These are phyloP conservation scores for Sporothrix pseudoabietina DNA, from an alignment of 2,329 filamentous ascomycete genomes.

Conservation along the genomic window DNA sequence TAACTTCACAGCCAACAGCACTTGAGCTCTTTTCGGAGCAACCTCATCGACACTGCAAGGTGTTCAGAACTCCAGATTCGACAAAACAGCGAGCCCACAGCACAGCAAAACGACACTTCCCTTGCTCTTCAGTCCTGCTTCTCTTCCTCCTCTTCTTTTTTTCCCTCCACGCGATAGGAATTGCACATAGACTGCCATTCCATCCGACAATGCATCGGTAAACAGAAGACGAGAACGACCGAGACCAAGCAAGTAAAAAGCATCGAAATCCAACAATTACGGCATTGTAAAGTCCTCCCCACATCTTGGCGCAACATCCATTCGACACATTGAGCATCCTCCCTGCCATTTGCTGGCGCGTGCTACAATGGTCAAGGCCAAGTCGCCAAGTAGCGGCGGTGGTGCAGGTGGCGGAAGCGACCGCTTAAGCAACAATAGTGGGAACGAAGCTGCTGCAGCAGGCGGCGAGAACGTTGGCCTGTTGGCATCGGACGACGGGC, in stretches of 20 bases:
- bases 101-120: background rate
- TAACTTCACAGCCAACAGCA: background rate
- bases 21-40: conserved; percentile 18
- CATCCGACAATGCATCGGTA: conserved; percentile 15
- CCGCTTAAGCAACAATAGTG: background rate
- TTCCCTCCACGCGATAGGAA: background rate
- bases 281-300: background rate
- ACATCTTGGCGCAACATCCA: background rate
- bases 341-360: background rate
- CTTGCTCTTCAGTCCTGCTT: background rate
- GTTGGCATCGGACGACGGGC: background rate
- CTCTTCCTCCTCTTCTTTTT: background rate
- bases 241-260: background rate
- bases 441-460: background rate
- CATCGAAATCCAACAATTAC: background rate
- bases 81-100: background rate
- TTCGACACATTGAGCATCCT: background rate
- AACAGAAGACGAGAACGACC: background rate
- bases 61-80: background rate
- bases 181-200: background rate
- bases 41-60: conserved; percentile 8
- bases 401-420: background rate
- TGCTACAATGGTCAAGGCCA: conserved; percentile 18
- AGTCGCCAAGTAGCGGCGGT: conserved; percentile 5
- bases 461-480: conserved; percentile 24